Base-by-base conservation (phyloP, 768 basidiomycete genomes). In the Auricularia auricula-judae region DNA sequence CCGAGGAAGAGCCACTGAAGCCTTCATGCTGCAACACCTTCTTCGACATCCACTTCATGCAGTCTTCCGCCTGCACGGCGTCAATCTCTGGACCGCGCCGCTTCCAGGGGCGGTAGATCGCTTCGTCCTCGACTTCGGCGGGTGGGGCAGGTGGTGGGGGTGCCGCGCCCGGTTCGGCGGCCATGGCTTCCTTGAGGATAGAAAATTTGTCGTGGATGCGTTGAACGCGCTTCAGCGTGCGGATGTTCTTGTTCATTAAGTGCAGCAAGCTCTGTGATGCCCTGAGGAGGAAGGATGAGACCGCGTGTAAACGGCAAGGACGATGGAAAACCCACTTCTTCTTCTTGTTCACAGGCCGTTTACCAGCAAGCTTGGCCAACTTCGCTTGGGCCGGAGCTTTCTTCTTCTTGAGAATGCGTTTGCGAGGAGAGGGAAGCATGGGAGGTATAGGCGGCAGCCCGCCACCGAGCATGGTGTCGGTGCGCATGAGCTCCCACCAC, bases 1-100 rank as follows among this genome's bases (percentile, higher is more conserved):
- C 78, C 68, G 84, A 81, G n/a, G 91, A 88, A 12, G 91, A 73
- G 56, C 92, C 93, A 89, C 62, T 59, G 65, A 97, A 97, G 2
- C 94, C 94, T 60, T 82, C 80, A 78, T 97, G 95, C 69, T 96
- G 93, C 69, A 97, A 71, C 62, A 96, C 80, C 76, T 91, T 93
- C 63, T 77, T 76, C 29, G 82, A 79, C 81, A 84, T 83, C 90
- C 86, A 92, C 68, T 80, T 77, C 70, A 88, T 71, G 75, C 87
- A 94, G 64, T 84, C 80, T 54, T 76, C 74, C 7, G 87, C 85
- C 65, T 80, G 85, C 64, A 78, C 75, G 65, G 81, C 81, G 1
- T 86, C 88, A 34, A 91, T 72, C 64, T 87, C 88, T 51, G 82
- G 64, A 65, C 69, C 73, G 21, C 67, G 67, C 56, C 67, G 72